Conservation (phyloP, 306 rosid genomes). For the Prunus fruticosa region DNA sequence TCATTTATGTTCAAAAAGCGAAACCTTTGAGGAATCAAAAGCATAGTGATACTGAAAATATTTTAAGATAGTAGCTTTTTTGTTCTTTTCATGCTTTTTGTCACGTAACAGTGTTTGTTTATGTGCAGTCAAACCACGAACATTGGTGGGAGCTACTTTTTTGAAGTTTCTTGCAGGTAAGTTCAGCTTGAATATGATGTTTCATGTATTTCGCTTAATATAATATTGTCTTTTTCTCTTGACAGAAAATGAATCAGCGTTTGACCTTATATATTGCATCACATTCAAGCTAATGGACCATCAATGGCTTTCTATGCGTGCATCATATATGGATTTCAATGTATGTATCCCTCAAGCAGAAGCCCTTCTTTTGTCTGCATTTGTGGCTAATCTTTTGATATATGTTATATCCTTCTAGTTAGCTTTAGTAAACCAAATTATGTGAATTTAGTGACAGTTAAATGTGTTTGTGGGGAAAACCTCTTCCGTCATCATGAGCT, state of each 20-base stretch:
- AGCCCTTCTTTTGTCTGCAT: constrained; percentile 2
- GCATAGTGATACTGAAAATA: neutral
- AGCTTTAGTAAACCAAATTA: neutral
- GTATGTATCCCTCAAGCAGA: constrained; percentile 50
- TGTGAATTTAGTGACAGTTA: neutral
- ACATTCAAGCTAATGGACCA: constrained; percentile 98
- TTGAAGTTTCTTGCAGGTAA: constrained; percentile 89
- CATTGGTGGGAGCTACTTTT: constrained; percentile 90
- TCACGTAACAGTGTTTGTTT: constrained; percentile 28
- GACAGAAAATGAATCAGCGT: constrained; percentile 84
- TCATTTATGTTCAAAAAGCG: neutral
- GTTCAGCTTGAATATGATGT: neutral
- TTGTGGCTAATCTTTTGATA: neutral
- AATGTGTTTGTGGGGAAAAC: neutral
- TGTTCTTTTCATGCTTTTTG: neutral
- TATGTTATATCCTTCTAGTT: neutral
- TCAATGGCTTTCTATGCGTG: constrained; percentile 96
- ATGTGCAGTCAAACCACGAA: constrained; percentile 83
- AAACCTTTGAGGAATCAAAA: neutral
- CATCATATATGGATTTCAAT: constrained; percentile 98
- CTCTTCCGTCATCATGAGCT: neutral
- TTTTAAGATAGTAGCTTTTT: neutral
- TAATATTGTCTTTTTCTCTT: constrained; percentile 16
- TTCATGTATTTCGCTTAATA: neutral
- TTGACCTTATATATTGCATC: constrained; percentile 93